Evolutionary conservation across 352 stramenopile genomes (phyloP).

Genomic region (Vaucheria bursata): DNA sequence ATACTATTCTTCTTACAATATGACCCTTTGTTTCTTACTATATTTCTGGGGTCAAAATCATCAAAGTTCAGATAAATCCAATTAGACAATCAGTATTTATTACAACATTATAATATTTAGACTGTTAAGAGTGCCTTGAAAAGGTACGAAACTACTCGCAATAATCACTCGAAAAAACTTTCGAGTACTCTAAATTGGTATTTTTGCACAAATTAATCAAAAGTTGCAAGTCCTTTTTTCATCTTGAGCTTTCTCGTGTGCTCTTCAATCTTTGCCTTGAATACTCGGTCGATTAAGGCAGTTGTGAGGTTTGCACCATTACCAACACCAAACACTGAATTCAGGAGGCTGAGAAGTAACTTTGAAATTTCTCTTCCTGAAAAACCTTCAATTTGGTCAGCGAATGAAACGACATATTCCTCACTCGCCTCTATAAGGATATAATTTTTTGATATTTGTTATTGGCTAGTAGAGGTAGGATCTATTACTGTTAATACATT

Average conservation of each 20-base stretch:
- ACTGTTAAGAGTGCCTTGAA: too few species aligned
- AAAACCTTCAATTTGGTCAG: constrained; percentile 69
- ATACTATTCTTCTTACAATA: too few species aligned
- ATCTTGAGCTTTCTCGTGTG: background rate
- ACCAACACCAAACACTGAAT: background rate
- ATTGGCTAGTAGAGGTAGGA: background rate
- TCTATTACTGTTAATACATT: background rate
- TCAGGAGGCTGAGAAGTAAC: background rate
- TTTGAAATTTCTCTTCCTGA: constrained; percentile 86
- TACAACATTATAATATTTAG: too few species aligned
- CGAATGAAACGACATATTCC: constrained; percentile 55
- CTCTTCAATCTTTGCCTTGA: background rate
- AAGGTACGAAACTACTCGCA: too few species aligned
- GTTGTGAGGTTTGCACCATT: background rate
- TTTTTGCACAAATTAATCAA: too few species aligned
- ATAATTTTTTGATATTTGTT: background rate
- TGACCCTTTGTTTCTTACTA: too few species aligned
- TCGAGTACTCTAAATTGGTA: too few species aligned
- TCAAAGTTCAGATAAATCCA: too few species aligned
- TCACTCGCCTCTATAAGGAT: too few species aligned
- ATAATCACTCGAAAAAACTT: too few species aligned
- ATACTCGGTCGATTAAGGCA: background rate
- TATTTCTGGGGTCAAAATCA: too few species aligned
- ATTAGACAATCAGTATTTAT: too few species aligned
- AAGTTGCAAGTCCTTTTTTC: background rate